These are phyloP conservation scores for Alternaria arborescens DNA, from an alignment of 2,329 filamentous ascomycete species.

Conservation along the genomic window DNA sequence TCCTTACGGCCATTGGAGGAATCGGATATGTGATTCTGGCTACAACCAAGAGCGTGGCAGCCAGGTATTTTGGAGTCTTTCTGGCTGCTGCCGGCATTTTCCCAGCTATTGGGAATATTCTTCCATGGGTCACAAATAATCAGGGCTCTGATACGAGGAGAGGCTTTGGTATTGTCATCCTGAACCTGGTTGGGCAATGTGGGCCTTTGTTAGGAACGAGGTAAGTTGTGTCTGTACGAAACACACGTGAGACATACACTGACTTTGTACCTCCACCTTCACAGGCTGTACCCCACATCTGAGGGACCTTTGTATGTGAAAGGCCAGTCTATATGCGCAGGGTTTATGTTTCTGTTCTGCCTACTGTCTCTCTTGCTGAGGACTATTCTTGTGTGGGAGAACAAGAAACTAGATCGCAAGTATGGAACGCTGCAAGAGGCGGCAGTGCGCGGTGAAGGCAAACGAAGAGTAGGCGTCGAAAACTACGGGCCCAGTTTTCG, in stretches of 20 bases:
- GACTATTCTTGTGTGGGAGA: constrained; percentile 48
- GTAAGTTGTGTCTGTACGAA: too few relatives aligned
- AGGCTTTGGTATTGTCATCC: constrained; percentile 71
- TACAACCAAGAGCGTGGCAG: constrained; percentile 59
- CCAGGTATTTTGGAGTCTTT: constrained; percentile 63
- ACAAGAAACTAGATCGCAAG: constrained; percentile 46
- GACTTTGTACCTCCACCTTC: too few relatives aligned
- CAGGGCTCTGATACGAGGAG: constrained; percentile 74
- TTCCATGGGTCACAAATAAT: constrained; percentile 75
- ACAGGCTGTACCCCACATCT: constrained; percentile 41
- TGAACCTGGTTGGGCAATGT: constrained; percentile 70
- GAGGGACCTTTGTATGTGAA: constrained; percentile 48
- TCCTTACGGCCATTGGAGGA: constrained; percentile 65
- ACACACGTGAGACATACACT: too few relatives aligned
- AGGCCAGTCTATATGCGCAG: constrained; percentile 49
- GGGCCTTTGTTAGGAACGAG: constrained; percentile 48
- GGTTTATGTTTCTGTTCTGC: constrained; percentile 50
- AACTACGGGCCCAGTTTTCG: constrained; percentile 47
- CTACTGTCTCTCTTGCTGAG: constrained; percentile 41
- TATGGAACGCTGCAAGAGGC: constrained; percentile 38
- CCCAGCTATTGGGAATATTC: constrained; percentile 72
- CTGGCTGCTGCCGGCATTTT: constrained; percentile 70
- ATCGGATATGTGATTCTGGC: constrained; percentile 73
- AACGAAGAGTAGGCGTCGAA: constrained; percentile 37
- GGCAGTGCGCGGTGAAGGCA: constrained; percentile 19